Percentiles rank a stretch among this genome's conserved stretches.
Evolutionary conservation across 306 rosid species (phyloP).

Genomic region (Vigna mungo): DNA sequence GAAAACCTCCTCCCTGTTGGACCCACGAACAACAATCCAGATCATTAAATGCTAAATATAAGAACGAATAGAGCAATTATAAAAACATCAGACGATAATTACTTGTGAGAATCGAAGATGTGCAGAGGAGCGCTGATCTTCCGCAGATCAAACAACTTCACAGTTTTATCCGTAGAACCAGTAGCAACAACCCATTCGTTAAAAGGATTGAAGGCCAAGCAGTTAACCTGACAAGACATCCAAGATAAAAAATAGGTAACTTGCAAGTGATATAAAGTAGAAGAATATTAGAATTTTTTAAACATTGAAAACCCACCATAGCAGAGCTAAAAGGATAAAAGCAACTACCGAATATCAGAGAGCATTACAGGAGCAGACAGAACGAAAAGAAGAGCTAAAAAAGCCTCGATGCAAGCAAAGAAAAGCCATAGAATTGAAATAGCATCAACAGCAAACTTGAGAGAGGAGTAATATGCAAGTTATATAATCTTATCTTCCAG

Average conservation of each 20-base stretch:
- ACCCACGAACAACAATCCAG: slow-evolving; percentile 31
- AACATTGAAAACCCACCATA: slow-evolving; percentile 9
- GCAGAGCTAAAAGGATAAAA: slow-evolving; percentile 26
- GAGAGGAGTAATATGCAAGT: slow-evolving; percentile 2
- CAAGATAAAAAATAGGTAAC: slow-evolving; percentile 4
- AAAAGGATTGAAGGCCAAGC: slow-evolving; percentile 97
- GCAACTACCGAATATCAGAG: slow-evolving; percentile 29
- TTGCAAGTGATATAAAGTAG: slow-evolving; percentile 22
- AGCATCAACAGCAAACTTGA: not conserved
- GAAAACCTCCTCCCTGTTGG: slow-evolving; percentile 94
- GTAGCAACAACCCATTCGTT: slow-evolving; percentile 99
- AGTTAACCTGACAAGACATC: slow-evolving; percentile 71
- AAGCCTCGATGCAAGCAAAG: slow-evolving; percentile 16
- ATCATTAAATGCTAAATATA: slow-evolving; percentile 30
- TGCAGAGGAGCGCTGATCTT: slow-evolving; percentile 80
- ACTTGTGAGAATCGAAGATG: slow-evolving; percentile 96
- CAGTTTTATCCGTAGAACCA: slow-evolving; percentile 98
- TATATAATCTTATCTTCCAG: not conserved
- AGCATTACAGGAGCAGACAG: slow-evolving; percentile 29
- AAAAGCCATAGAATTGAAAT: slow-evolving; percentile 14
- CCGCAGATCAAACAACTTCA: slow-evolving; percentile 91
- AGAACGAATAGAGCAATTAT: slow-evolving; percentile 27
- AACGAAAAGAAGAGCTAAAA: not conserved
- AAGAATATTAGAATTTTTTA: not conserved
- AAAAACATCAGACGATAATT: slow-evolving; percentile 42